These are phyloP conservation scores for Paraphysoderma sedebokerense DNA, from an alignment of 371 early-diverging fungal genomes.

Conservation along the genomic window DNA sequence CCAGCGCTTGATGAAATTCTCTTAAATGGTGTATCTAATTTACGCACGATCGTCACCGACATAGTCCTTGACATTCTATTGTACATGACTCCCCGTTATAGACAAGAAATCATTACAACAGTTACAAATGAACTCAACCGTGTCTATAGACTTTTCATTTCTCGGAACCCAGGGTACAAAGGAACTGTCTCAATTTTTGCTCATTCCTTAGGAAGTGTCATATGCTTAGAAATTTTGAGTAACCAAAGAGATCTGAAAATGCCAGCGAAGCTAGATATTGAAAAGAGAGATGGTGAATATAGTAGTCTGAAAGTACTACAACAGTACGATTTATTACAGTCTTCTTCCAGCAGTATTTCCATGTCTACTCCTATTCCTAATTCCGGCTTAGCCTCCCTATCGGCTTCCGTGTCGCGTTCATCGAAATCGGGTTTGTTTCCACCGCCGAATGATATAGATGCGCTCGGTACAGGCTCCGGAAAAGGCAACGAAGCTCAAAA, in stretches of 20 bases:
- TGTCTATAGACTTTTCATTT: constrained; percentile 41
- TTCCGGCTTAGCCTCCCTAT: too few relatives aligned
- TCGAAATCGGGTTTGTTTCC: background rate
- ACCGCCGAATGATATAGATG: background rate
- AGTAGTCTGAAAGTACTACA: too few relatives aligned
- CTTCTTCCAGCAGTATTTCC: too few relatives aligned
- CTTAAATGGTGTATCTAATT: constrained; percentile 59
- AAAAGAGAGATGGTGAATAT: too few relatives aligned
- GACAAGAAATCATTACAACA: constrained; percentile 54
- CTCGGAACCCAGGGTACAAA: constrained; percentile 54
- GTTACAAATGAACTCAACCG: constrained; percentile 54
- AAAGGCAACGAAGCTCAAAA: constrained; percentile 8
- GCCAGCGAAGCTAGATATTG: too few relatives aligned
- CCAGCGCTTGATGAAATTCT: constrained; percentile 57
- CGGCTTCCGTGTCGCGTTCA: background rate
- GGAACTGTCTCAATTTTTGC: constrained; percentile 61
- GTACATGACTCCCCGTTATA: constrained; percentile 64
- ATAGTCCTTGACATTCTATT: constrained; percentile 62
- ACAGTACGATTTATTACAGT: too few relatives aligned
- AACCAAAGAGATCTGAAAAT: too few relatives aligned
- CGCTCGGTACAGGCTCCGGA: constrained; percentile 5
- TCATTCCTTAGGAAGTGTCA: constrained; percentile 59
- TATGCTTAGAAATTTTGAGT: constrained; percentile 68
- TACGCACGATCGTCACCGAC: constrained; percentile 60
- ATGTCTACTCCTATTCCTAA: too few relatives aligned